Conservation (phyloP, 768 basidiomycete species). For the Rhodotorula toruloides region DNA sequence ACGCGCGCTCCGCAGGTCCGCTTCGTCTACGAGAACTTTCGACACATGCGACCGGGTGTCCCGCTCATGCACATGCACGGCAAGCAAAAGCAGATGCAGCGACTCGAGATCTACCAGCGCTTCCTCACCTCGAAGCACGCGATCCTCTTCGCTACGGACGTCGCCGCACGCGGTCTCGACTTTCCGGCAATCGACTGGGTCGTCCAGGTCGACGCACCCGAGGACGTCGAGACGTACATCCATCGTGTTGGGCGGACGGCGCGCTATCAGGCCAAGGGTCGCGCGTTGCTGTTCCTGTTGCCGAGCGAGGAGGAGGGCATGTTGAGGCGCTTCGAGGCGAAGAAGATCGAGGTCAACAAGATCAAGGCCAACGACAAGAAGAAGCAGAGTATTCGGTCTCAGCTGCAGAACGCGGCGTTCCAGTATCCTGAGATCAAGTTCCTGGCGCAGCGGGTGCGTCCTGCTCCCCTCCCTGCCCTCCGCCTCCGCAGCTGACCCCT, state of each 20-base stretch:
- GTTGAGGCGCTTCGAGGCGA: constrained; percentile 63
- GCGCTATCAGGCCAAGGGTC: constrained; percentile 83
- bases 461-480: background rate
- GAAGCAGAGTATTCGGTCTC: constrained; percentile 69
- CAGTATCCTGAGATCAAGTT: constrained; percentile 96
- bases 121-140: constrained; percentile 78
- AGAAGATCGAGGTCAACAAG: constrained; percentile 61
- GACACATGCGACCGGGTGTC: constrained; percentile 88
- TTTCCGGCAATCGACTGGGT: constrained; percentile 98
- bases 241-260: constrained; percentile 95
- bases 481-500: constrained; percentile 2
- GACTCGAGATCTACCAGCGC: constrained; percentile 72
- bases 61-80: constrained; percentile 91
- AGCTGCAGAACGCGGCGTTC: constrained; percentile 87
- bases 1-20: constrained; percentile 54
- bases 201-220: constrained; percentile 87
- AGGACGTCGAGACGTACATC: constrained; percentile 95
- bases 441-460: constrained; percentile 78
- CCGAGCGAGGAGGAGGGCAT: constrained; percentile 95
- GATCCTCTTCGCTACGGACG: constrained; percentile 88
- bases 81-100: constrained; percentile 89
- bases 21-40: constrained; percentile 91
- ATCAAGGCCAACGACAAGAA: constrained; percentile 88
- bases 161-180: constrained; percentile 91
- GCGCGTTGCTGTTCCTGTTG: constrained; percentile 70